Conservation (phyloP, 441 rosid genomes). For the Bocquillonia castaneifolia region DNA sequence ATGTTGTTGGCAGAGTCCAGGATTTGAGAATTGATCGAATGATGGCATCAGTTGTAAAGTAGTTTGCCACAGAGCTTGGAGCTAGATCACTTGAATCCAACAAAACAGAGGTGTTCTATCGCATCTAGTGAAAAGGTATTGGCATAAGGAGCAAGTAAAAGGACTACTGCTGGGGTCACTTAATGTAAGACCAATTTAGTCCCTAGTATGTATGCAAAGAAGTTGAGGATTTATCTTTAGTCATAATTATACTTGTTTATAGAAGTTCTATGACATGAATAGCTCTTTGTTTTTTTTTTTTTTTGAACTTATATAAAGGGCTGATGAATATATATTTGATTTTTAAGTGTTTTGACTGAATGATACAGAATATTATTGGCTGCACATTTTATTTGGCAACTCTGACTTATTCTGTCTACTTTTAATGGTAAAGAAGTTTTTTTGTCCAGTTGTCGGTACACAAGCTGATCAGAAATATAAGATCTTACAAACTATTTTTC, state of each 20-base stretch:
- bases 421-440: not conserved
- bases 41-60: not conserved
- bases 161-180: not conserved
- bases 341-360: not conserved
- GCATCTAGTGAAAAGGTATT: not conserved
- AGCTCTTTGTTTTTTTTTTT: no score
- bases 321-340: no score
- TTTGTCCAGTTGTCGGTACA: not conserved
- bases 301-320: no score
- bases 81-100: constrained; percentile 9
- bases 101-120: not conserved
- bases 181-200: not conserved
- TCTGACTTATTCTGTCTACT: not conserved
- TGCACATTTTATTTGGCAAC: not conserved
- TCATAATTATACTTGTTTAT: not conserved
- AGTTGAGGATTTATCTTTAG: not conserved
- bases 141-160: not conserved
- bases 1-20: constrained; percentile 31
- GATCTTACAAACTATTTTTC: not conserved
- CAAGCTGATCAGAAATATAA: not conserved
- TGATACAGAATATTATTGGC: not conserved
- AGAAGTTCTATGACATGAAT: not conserved
- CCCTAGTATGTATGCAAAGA: not conserved
- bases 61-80: constrained; percentile 1
- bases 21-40: constrained; percentile 21